Evolutionary conservation across 805 yeast genomes (phyloP).

Genomic region (Suhomyces sp.): DNA sequence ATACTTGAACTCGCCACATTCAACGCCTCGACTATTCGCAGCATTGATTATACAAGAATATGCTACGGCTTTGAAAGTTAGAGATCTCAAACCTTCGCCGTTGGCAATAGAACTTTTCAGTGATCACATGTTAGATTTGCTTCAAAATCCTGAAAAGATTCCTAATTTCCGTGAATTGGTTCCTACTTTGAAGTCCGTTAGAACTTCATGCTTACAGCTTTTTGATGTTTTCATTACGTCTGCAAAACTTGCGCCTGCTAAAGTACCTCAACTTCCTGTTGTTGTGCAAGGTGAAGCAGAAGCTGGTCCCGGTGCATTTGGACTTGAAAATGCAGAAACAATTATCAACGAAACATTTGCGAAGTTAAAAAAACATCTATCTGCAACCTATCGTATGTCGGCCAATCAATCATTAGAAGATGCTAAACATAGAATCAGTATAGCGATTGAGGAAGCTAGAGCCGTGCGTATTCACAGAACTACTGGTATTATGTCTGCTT

Average conservation of each 20-base stretch:
- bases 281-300: conserved; percentile 92
- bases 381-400: conserved; percentile 68
- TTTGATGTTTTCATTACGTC: conserved; percentile 73
- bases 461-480: conserved; percentile 50
- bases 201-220: conserved; percentile 84
- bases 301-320: conserved; percentile 92
- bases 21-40: conserved; percentile 76
- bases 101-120: conserved; percentile 21
- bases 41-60: conserved; percentile 74
- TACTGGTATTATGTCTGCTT: conserved; percentile 64
- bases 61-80: conserved; percentile 34
- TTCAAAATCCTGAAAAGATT: conserved; percentile 43
- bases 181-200: conserved; percentile 78
- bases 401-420: conserved; percentile 75
- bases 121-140: conserved; percentile 30
- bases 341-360: conserved; percentile 62
- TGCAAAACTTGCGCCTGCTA: conserved; percentile 69
- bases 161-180: conserved; percentile 79
- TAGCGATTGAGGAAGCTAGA: conserved; percentile 69
- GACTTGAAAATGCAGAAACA: conserved; percentile 72
- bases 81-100: conserved; percentile 15
- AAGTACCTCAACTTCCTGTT: conserved; percentile 80
- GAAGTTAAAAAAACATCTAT: conserved; percentile 60
- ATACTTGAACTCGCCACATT: conserved; percentile 59
- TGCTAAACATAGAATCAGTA: conserved; percentile 63